Conservation (phyloP, 2,329 filamentous ascomycete species). For the Aspergillus vadensis region DNA sequence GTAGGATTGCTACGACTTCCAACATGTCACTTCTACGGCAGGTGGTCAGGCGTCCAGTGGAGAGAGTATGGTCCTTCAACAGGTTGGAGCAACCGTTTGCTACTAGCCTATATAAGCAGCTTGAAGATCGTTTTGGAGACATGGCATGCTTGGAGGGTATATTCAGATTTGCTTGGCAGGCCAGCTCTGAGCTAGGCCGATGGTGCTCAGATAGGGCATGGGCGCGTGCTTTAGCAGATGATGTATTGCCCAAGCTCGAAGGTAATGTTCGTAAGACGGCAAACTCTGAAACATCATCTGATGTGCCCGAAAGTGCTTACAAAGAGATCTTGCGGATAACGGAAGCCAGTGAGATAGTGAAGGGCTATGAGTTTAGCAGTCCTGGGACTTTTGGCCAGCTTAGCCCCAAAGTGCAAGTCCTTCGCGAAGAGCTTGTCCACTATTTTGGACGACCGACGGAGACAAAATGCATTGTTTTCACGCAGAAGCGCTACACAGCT, state of each 20-base stretch:
- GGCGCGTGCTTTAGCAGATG: constrained; percentile 67
- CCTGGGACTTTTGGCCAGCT: constrained; percentile 49
- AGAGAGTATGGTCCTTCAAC: constrained; percentile 62
- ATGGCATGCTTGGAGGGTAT: constrained; percentile 56
- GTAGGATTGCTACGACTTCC: constrained; percentile 76
- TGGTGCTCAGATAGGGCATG: constrained; percentile 88
- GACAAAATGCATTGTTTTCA: constrained; percentile 83
- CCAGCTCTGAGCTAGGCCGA: constrained; percentile 68
- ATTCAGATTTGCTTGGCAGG: constrained; percentile 61
- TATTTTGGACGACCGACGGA: constrained; percentile 63
- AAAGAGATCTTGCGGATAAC: constrained; percentile 59
- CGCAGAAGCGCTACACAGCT: constrained; percentile 76
- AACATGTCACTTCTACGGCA: constrained; percentile 62
- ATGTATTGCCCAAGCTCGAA: constrained; percentile 64
- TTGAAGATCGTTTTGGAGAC: constrained; percentile 58
- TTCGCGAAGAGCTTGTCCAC: constrained; percentile 62
- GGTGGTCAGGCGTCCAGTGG: constrained; percentile 60
- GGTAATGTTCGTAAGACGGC: constrained; percentile 38
- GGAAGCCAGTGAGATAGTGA: constrained; percentile 60
- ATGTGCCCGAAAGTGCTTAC: constrained; percentile 48
- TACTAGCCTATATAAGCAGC: constrained; percentile 64
- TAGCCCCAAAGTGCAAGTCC: constrained; percentile 71
- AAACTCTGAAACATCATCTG: constrained; percentile 1
- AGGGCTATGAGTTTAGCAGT: constrained; percentile 51
- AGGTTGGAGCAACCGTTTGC: constrained; percentile 55